phyloP scores from a whole-genome alignment of 345 rosid genomes.

The Gossypium herbaceum region DNA sequence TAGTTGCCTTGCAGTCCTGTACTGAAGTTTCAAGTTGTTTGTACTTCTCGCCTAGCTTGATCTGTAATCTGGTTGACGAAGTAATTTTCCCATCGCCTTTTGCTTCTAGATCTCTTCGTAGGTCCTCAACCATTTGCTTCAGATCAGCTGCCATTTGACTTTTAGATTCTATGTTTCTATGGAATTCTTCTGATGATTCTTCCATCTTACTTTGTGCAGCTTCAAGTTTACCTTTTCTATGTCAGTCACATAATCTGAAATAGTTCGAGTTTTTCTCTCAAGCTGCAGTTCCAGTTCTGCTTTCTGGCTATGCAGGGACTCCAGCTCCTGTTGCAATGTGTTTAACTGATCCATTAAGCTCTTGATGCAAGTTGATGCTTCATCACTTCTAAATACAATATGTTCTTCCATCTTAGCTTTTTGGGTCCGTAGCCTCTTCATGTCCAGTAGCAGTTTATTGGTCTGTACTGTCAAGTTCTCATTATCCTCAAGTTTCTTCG shows the following conservation, averaged over 20 bases:
- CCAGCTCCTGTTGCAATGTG: slow-evolving; percentile 46
- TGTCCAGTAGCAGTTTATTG: slow-evolving; percentile 31
- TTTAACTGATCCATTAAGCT: slow-evolving; percentile 46
- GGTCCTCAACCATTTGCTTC: slow-evolving; percentile 40
- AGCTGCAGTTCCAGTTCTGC: slow-evolving; percentile 51
- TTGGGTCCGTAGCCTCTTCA: slow-evolving; percentile 39
- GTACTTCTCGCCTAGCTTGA: slow-evolving; percentile 35
- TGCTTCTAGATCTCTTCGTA: slow-evolving; percentile 42
- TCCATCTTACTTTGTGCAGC: slow-evolving; percentile 37
- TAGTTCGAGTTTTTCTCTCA: slow-evolving; percentile 44
- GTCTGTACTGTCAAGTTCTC: slow-evolving; percentile 50
- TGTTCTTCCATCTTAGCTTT: slow-evolving; percentile 61
- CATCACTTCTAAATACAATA: slow-evolving; percentile 40
- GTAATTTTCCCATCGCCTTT: slow-evolving; percentile 37
- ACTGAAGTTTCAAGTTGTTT: slow-evolving; percentile 31
- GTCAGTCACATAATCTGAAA: slow-evolving; percentile 42
- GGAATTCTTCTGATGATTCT: slow-evolving; percentile 44
- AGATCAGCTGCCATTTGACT: slow-evolving; percentile 36
- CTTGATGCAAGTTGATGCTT: slow-evolving; percentile 44
- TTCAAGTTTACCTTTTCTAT: slow-evolving; percentile 37
- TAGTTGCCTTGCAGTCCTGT: slow-evolving; percentile 28
- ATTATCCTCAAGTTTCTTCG: slow-evolving; percentile 50
- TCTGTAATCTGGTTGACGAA: slow-evolving; percentile 35
- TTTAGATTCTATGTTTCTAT: slow-evolving; percentile 32
- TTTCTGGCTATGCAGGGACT: slow-evolving; percentile 44